Conservation (phyloP, 2,329 filamentous ascomycete species). For the Aspergillus chevalieri region DNA sequence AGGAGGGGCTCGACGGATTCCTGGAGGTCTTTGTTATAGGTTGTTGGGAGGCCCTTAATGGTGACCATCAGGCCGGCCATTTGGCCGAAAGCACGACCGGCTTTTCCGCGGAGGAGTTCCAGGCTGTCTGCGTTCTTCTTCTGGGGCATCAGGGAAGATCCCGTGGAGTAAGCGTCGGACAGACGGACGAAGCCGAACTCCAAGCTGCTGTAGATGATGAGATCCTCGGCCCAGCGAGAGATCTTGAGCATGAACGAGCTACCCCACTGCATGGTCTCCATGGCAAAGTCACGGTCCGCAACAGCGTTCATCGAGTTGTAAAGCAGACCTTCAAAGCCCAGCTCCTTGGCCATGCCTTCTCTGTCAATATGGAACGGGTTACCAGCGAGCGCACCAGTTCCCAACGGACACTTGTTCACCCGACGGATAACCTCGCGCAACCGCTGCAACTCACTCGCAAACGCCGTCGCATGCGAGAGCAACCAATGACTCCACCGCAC, state of each 20-base stretch:
- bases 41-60: slow-evolving; percentile 67
- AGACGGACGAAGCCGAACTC: slow-evolving; percentile 72
- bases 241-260: slow-evolving; percentile 73
- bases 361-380: slow-evolving; percentile 79
- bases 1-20: slow-evolving; percentile 82
- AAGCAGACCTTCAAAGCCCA: slow-evolving; percentile 69
- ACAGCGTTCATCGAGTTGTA: slow-evolving; percentile 74
- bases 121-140: slow-evolving; percentile 76
- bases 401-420: slow-evolving; percentile 67
- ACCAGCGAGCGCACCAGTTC: slow-evolving; percentile 70
- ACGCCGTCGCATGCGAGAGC: slow-evolving; percentile 65
- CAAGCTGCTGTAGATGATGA: slow-evolving; percentile 72
- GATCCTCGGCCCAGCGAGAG: slow-evolving; percentile 73
- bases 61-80: slow-evolving; percentile 76
- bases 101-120: slow-evolving; percentile 70
- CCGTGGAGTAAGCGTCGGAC: slow-evolving; percentile 74
- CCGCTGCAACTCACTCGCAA: slow-evolving; percentile 68
- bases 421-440: slow-evolving; percentile 65
- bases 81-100: slow-evolving; percentile 69
- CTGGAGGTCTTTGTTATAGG: slow-evolving; percentile 91
- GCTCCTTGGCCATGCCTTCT: slow-evolving; percentile 69
- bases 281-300: slow-evolving; percentile 73
- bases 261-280: slow-evolving; percentile 76
- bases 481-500: slow-evolving; percentile 80
- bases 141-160: slow-evolving; percentile 71